phyloP scores from a whole-genome alignment of 345 rosid genomes.

The Syzygium aromaticum region DNA sequence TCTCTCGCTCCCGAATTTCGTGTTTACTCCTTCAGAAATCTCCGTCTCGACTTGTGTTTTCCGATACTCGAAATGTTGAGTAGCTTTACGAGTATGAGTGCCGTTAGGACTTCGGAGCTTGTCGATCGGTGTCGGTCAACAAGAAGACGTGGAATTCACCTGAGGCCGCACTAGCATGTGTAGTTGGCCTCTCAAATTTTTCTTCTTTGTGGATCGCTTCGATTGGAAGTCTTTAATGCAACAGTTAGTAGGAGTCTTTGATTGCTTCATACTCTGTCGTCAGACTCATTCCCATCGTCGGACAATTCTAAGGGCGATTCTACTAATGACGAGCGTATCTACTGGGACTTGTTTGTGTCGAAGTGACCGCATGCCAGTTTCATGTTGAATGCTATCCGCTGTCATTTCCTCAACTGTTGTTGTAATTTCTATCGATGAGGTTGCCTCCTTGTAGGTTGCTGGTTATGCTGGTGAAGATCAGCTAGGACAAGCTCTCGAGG shows the following conservation, averaged over 20 bases:
- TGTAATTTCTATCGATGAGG: neutral
- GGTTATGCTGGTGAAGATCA: slow-evolving; percentile 72
- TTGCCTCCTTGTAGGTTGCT: slow-evolving; percentile 28
- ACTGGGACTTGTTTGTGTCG: neutral
- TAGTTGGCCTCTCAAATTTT: neutral
- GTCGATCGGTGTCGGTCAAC: neutral
- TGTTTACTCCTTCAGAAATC: neutral
- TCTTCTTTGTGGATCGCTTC: neutral
- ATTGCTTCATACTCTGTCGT: neutral
- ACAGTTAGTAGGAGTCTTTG: neutral
- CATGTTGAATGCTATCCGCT: neutral
- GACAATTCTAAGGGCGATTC: no score
- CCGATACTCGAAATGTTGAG: neutral
- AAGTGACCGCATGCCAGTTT: neutral
- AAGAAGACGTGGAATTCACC: neutral
- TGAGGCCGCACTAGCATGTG: neutral
- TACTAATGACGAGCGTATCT: neutral
- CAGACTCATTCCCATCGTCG: neutral
- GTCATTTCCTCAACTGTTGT: neutral
- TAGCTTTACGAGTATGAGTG: neutral
- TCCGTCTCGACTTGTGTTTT: neutral
- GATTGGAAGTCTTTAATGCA: neutral
- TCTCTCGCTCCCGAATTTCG: neutral
- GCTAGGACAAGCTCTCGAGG: slow-evolving; percentile 63
- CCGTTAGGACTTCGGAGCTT: neutral